Evolutionary conservation across 2,329 filamentous ascomycete species (phyloP), one percentile per base, ranked within the genome.

Genomic region (Claviceps humidiphila): DNA sequence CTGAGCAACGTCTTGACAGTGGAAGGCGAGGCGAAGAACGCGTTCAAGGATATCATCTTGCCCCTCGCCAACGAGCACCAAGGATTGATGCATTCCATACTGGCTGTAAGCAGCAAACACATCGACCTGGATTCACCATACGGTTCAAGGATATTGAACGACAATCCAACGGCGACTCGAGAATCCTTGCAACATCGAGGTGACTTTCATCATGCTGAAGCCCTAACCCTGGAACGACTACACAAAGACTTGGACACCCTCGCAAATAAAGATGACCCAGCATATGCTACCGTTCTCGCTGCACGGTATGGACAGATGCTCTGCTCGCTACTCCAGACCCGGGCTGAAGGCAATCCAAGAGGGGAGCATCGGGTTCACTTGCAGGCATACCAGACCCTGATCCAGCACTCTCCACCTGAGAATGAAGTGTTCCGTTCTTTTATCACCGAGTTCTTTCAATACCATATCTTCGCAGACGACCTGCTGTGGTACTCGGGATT

Each of bases 21-120:
- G 17, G 87, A 91, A 61, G 84, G 84, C 49, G 87, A 90, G 63
- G 77, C 84, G 55, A 82, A 82, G 54, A 95, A 94, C 59, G 87
- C 88, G 1, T 95, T 95, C 70, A 87, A 87, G 62, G 85, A 89
- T 57, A 84, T 93, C 58, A 72, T 95, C 39, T 74, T 95, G 2
- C 87, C 87, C 1, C 85, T 94, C 71, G 89, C 89, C 2, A 81
- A 87, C 43, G 76, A 83, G 55, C 84, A 95, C 63, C 77, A 82
- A 56, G 88, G 88, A 13, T 73, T 95, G 50, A 95, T 95, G 89
- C 89, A 95, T 65, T 93, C 89, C 11, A 81, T 95, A 49, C 76
- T 95, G 51, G 89, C 87, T 45, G 74, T 95, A 8, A 87, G 89
- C 40, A 87, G 87, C 59, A 89, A 83, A 55, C 89, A 95, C 60